Evolutionary conservation across 2,329 filamentous ascomycete genomes (phyloP), one percentile per base, ranked within the genome.

Genomic region (Thermomyces lanuginosus): DNA sequence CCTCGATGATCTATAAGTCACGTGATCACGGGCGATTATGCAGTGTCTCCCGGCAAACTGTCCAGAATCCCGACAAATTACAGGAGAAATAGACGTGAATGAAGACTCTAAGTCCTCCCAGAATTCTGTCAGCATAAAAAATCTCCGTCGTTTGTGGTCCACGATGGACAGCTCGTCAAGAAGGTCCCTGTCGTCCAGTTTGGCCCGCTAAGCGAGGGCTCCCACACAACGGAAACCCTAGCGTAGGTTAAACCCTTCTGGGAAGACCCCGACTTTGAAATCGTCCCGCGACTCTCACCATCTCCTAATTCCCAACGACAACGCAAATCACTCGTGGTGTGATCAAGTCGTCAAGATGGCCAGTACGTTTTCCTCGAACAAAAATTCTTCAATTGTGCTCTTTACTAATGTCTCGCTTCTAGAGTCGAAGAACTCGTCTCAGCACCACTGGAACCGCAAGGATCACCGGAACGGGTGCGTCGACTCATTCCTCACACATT

Each of bases 341-440:
- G 51, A 56, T 46, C 48, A 37, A 49, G 45, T 46, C 52, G 49
- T 49, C 52, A 57, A 56, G 53, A 57, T 57, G 53, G 53, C 53
- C 50, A 57, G 53, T 57, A 55, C 35, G 53, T 57, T 25, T 31
- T 29, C 28, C 27, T 31, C 26, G 16, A 28, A 23, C 21, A 21
- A 18, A 28, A 24, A 12, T 21, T 25, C 27, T 31, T 28, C 18
- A 15, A 15, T 22, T n/a, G 4, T 17, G 23, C 15, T 17, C 14
- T 26, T 10, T 6, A 12, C 8, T 9, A 8, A 5, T 8, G 11
- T 11, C 16, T 16, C 14, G 13, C 36, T 18, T 34, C 32, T 59
- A 93, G 84, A 95, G 74, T 95, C 89, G 55, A 95, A 95, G 83
- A 95, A 95, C 77, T 91, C 82, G 68, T 93, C 86, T 55, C 86